Percentiles rank a stretch among this genome's conserved stretches.
phyloP scores from a whole-genome alignment of 2,329 filamentous ascomycete genomes.

The Bimuria novae-zelandiae region DNA sequence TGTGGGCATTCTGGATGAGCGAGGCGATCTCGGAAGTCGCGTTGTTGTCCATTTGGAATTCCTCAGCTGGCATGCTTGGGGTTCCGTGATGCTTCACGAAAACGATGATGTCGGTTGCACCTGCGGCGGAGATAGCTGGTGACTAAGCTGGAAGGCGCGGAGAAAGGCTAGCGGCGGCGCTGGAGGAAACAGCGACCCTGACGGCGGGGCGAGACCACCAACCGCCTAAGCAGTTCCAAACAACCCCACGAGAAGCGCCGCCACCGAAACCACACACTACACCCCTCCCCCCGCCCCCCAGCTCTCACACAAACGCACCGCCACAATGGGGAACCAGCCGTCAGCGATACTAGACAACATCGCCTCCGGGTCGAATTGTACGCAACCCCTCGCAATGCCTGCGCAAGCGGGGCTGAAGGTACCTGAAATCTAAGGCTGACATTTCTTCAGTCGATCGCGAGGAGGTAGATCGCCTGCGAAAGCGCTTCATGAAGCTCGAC shows the following conservation, averaged over 20 bases:
- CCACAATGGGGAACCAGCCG: conserved; percentile 59
- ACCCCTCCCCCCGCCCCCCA: conserved; percentile 13
- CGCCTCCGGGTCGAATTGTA: conserved; percentile 95
- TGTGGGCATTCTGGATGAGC: conserved; percentile 78
- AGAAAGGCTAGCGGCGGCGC: conserved; percentile 15
- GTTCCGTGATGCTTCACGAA: too few relatives aligned
- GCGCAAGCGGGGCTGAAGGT: conserved; percentile 32
- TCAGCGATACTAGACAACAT: conserved; percentile 87
- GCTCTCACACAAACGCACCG: conserved; percentile 20
- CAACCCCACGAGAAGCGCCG: conserved; percentile 28
- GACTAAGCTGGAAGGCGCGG: conserved; percentile 33
- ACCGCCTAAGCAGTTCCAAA: conserved; percentile 2
- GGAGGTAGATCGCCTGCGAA: conserved; percentile 92
- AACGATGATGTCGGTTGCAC: conserved; percentile 10
- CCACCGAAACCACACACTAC: conserved; percentile 16
- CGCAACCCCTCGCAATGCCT: conserved; percentile 39
- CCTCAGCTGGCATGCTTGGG: background rate
- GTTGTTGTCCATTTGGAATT: conserved; percentile 58
- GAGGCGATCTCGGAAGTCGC: conserved; percentile 72
- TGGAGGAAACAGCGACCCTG: conserved; percentile 11
- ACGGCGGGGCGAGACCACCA: conserved; percentile 23
- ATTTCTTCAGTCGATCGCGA: conserved; percentile 80
- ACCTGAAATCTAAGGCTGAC: conserved; percentile 27
- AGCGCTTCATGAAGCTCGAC: conserved; percentile 99
- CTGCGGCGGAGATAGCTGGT: background rate